Conservation (phyloP, 805 yeast species). For the Blastobotrys chiropterorum region DNA sequence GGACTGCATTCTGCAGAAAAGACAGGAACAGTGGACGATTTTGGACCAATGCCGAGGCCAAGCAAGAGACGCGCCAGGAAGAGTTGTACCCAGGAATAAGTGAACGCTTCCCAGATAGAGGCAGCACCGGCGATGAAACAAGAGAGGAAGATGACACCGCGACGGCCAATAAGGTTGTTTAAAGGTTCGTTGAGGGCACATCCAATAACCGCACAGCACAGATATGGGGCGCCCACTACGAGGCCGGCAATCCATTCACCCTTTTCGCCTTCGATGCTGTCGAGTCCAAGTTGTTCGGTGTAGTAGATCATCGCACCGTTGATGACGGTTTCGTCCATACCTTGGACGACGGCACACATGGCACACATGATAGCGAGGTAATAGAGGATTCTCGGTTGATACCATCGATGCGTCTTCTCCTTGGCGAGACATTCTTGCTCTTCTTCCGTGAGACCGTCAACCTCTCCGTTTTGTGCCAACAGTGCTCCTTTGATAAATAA, state of each 20-base stretch:
- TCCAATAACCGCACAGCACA: conserved; percentile 50
- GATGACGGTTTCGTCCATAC: conserved; percentile 68
- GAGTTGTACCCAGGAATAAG: conserved; percentile 54
- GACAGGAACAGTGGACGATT: conserved; percentile 63
- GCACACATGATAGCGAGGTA: conserved; percentile 54
- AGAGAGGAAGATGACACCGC: conserved; percentile 52
- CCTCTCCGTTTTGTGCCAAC: conserved; percentile 46
- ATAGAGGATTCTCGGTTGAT: conserved; percentile 37
- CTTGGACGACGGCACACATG: conserved; percentile 63
- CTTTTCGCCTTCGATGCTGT: conserved; percentile 7
- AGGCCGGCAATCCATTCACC: conserved; percentile 48
- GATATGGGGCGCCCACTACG: conserved; percentile 60
- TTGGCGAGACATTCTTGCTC: conserved; percentile 33
- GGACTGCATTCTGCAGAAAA: conserved; percentile 61
- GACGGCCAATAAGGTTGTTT: conserved; percentile 50
- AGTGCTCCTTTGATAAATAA: conserved; percentile 44
- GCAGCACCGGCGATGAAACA: conserved; percentile 53
- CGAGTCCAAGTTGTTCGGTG: conserved; percentile 16
- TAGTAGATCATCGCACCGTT: conserved; percentile 57
- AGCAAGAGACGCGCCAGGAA: conserved; percentile 52
- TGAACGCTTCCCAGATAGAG: conserved; percentile 59
- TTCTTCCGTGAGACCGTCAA: conserved; percentile 30
- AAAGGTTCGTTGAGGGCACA: conserved; percentile 51
- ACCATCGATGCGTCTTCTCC: conserved; percentile 44
- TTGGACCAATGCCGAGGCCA: conserved; percentile 63